Evolutionary conservation across 1,284 basidiomycete species (phyloP).

Genomic region (Pulchroboletus neoregius): DNA sequence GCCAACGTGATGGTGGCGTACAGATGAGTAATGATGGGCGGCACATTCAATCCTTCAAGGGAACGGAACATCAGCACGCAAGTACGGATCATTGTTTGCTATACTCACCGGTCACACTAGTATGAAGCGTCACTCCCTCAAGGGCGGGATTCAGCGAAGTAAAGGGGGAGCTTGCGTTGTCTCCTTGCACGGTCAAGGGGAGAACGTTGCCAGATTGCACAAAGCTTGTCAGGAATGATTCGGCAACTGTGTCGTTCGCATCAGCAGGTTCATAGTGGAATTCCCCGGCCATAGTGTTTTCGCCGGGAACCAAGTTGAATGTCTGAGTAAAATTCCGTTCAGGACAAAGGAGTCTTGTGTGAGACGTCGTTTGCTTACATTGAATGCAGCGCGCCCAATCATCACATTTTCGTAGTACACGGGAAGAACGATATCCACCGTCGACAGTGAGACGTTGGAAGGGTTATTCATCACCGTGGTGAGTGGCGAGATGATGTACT

Average conservation of each 20-base stretch:
- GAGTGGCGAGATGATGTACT: conserved; percentile 54
- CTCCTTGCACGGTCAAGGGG: conserved; percentile 57
- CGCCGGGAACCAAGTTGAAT: conserved; percentile 58
- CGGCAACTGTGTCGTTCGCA: conserved; percentile 60
- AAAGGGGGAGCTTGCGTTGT: conserved; percentile 59
- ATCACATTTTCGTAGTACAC: conserved; percentile 54
- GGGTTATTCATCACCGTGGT: conserved; percentile 58
- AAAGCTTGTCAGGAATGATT: conserved; percentile 53
- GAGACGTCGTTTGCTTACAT: conserved; percentile 39
- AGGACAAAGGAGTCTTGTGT: background rate
- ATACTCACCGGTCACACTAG: conserved; percentile 46
- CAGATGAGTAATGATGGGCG: conserved; percentile 42
- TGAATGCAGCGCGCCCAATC: conserved; percentile 56
- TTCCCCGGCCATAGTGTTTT: conserved; percentile 51
- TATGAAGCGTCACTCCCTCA: conserved; percentile 49
- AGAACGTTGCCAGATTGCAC: conserved; percentile 48
- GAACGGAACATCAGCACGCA: conserved; percentile 3
- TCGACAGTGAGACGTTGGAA: conserved; percentile 64
- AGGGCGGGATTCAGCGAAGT: conserved; percentile 57
- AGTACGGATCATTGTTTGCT: background rate
- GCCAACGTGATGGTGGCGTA: conserved; percentile 49
- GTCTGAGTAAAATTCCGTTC: conserved; percentile 33
- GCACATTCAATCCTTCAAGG: conserved; percentile 41
- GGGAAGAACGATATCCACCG: conserved; percentile 55
- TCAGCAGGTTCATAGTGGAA: conserved; percentile 67